Evolutionary conservation across 306 rosid genomes (phyloP), one percentile per base, ranked within the genome.

Genomic region (Lathyrus tuberosus): DNA sequence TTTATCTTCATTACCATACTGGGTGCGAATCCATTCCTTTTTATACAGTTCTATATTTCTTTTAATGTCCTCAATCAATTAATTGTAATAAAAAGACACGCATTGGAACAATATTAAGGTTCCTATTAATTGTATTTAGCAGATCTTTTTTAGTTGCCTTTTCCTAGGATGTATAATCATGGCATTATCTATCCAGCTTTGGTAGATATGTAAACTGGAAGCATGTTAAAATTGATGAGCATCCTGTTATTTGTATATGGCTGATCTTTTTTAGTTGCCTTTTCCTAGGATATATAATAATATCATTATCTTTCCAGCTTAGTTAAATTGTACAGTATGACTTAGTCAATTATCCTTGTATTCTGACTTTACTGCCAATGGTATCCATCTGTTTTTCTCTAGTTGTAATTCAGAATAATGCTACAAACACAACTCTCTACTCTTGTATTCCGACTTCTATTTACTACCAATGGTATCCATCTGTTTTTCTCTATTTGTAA

Each of bases 401-500:
- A 52, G 35, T 6, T 35, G 24, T n/a, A 68, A 37, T 59, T 44
- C 14, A 40, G 35, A 31, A 31, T 31, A 31, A 31, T 31, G 35
- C 35, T 31, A 31, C 35, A 31, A 31, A 31, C 7, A 31, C 5
- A 31, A 31, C 35, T 24, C 26, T 24, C 3, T 24, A 24, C 26
- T 24, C n/a, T 41, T 30, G 41, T 69, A 61, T 62, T 20, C 22
- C 16, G 13, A 61, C 37, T 59, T 59, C 22, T 68, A 67, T 60
- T 28, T 62, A 70, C 47, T 28, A 16, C 57, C 41, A 33, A 28
- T 40, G 43, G 15, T 17, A 26, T 42, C 17, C 28, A 69, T 52
- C 15, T 37, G 62, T 68, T 8, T 26, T 47, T 43, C 6, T 44
- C 41, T 68, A 53, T 47, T 6, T 46, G 26, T n/a, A 68, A 37